Conservation (phyloP, 352 stramenopile genomes). For the Pythium insidiosum region DNA sequence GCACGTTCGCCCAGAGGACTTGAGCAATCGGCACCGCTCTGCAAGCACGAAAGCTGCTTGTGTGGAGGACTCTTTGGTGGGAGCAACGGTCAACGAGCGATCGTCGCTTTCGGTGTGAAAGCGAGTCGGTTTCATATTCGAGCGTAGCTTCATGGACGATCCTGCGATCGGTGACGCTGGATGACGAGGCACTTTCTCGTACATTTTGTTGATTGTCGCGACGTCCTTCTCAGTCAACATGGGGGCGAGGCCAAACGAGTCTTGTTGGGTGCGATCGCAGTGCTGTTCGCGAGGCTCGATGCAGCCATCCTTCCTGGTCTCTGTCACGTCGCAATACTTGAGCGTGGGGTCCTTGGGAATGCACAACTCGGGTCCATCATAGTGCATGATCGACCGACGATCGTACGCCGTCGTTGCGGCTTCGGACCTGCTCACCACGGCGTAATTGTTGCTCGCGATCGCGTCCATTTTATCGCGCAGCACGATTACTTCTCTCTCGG, state of each 20-base stretch:
- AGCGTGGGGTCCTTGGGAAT: constrained; percentile 5
- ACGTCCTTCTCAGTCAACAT: not conserved
- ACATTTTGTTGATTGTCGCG: not conserved
- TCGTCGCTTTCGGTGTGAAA: too few species aligned
- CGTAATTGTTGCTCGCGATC: constrained; percentile 22
- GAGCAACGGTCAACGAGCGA: too few species aligned
- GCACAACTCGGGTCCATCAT: constrained; percentile 10
- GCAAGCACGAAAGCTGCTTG: too few species aligned
- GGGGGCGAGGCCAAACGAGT: not conserved
- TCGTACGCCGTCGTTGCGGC: constrained; percentile 11
- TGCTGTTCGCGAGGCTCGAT: constrained; percentile 2
- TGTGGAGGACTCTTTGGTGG: too few species aligned
- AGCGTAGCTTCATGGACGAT: too few species aligned
- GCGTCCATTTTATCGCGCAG: constrained; percentile 15
- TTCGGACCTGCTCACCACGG: constrained; percentile 14
- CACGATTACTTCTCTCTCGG: constrained; percentile 19
- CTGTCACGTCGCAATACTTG: constrained; percentile 5
- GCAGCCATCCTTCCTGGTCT: constrained; percentile 2
- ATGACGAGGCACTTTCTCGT: not conserved
- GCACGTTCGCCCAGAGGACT: too few species aligned
- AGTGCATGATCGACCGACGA: constrained; percentile 24
- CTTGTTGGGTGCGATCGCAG: constrained; percentile 4
- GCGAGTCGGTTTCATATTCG: too few species aligned
- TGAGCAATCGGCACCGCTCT: too few species aligned
- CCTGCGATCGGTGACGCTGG: not conserved